Evolutionary conservation across 2,329 filamentous ascomycete genomes (phyloP).

Genomic region (Colletotrichum sp.): DNA sequence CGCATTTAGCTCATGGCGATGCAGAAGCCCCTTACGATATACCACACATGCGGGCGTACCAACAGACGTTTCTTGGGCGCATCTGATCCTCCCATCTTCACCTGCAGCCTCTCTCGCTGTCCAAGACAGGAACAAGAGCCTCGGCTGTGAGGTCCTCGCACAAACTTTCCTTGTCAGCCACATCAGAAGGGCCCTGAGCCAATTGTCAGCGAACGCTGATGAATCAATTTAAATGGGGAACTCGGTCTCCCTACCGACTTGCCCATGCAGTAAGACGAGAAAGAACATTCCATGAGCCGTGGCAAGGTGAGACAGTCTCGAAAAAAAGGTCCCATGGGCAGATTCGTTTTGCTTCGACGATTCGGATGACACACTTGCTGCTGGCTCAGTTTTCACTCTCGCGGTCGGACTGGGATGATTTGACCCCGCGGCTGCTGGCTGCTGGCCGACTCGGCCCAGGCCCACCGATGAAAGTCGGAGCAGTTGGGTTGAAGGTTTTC

Average conservation of each 20-base stretch:
- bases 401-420: background rate
- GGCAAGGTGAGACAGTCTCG: background rate
- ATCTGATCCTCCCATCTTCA: background rate
- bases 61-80: background rate
- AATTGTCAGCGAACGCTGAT: background rate
- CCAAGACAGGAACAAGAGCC: background rate
- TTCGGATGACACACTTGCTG: background rate
- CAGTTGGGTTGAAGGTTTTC: background rate
- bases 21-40: background rate
- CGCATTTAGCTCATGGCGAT: background rate
- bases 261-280: background rate
- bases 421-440: background rate
- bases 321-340: background rate
- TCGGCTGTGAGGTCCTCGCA: background rate
- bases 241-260: background rate
- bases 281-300: background rate
- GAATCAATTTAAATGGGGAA: background rate
- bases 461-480: background rate
- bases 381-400: background rate
- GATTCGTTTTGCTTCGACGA: background rate
- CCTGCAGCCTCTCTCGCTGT: background rate
- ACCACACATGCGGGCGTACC: background rate
- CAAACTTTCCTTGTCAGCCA: background rate
- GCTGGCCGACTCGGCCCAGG: conserved; percentile 2
- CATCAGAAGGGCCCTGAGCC: background rate